Evolutionary conservation across 2,329 filamentous ascomycete genomes (phyloP).

Genomic region (Remersonia thermophila): DNA sequence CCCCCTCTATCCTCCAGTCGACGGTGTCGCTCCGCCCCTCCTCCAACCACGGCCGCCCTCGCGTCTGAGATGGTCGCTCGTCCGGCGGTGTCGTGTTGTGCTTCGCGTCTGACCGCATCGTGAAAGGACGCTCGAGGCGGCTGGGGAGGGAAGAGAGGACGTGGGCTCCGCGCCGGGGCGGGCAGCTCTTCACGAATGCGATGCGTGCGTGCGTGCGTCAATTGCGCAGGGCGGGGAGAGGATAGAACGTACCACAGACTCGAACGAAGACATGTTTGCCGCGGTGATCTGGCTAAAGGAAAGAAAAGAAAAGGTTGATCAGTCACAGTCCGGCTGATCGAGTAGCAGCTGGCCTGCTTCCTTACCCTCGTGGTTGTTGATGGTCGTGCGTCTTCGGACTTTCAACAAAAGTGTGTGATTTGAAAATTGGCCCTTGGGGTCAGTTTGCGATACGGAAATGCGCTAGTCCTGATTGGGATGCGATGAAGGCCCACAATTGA

Average conservation of each 20-base stretch:
- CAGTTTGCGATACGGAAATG: slow-evolving; percentile 12
- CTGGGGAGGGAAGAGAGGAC: neutral
- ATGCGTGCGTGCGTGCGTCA: slow-evolving; percentile 1
- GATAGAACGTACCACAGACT: slow-evolving; percentile 19
- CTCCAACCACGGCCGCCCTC: neutral
- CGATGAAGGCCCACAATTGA: slow-evolving; percentile 11
- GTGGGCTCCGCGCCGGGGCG: too few relatives aligned
- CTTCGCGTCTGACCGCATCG: slow-evolving; percentile 3
- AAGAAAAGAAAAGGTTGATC: slow-evolving; percentile 19
- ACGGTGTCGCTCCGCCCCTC: neutral
- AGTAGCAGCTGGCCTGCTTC: slow-evolving; percentile 19
- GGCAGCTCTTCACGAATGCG: slow-evolving; percentile 1
- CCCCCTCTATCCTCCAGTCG: too few relatives aligned
- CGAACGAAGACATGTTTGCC: slow-evolving; percentile 23
- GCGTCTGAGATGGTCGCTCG: slow-evolving; percentile 1
- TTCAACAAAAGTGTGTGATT: slow-evolving; percentile 18
- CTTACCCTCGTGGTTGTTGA: slow-evolving; percentile 21
- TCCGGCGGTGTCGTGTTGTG: too few relatives aligned
- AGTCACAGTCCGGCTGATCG: slow-evolving; percentile 19
- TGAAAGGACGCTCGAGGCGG: slow-evolving; percentile 2
- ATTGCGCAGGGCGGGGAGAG: slow-evolving; percentile 1
- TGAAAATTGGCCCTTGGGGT: slow-evolving; percentile 19
- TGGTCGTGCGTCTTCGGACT: slow-evolving; percentile 16
- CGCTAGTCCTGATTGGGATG: slow-evolving; percentile 14
- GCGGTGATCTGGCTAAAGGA: slow-evolving; percentile 16